phyloP scores from a whole-genome alignment of 768 basidiomycete species.

The Nidularia pulvinata region DNA sequence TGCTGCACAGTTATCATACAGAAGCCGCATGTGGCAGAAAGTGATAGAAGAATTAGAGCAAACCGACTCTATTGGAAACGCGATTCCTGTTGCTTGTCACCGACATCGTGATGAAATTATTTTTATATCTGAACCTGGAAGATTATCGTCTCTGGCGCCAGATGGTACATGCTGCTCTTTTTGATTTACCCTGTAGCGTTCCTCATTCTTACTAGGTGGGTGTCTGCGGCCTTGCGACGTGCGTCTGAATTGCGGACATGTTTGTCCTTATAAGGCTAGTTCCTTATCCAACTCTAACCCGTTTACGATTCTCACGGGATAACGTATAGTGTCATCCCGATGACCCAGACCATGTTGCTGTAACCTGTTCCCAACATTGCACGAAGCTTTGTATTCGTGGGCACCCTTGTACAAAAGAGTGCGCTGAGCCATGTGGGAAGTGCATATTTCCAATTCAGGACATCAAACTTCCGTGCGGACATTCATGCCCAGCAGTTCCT shows the following conservation, averaged over 20 bases:
- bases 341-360: constrained; percentile 48
- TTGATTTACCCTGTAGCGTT: neutral
- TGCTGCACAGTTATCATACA: constrained; percentile 46
- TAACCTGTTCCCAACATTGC: constrained; percentile 48
- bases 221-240: constrained; percentile 58
- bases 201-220: constrained; percentile 39
- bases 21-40: constrained; percentile 55
- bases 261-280: constrained; percentile 59
- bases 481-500: constrained; percentile 34
- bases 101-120: constrained; percentile 46
- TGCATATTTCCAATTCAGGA: constrained; percentile 47
- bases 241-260: constrained; percentile 59
- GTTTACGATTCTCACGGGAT: neutral
- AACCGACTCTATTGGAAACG: constrained; percentile 43
- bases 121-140: constrained; percentile 47
- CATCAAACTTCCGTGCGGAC: constrained; percentile 60
- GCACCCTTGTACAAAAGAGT: constrained; percentile 59
- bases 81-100: constrained; percentile 56
- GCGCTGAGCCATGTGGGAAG: constrained; percentile 49
- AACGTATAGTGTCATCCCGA: constrained; percentile 57
- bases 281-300: neutral
- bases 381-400: constrained; percentile 46
- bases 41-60: constrained; percentile 58
- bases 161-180: constrained; percentile 39
- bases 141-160: constrained; percentile 49